Evolutionary conservation across 208 protist species (phyloP).

Genomic region (Leishmania arabica): DNA sequence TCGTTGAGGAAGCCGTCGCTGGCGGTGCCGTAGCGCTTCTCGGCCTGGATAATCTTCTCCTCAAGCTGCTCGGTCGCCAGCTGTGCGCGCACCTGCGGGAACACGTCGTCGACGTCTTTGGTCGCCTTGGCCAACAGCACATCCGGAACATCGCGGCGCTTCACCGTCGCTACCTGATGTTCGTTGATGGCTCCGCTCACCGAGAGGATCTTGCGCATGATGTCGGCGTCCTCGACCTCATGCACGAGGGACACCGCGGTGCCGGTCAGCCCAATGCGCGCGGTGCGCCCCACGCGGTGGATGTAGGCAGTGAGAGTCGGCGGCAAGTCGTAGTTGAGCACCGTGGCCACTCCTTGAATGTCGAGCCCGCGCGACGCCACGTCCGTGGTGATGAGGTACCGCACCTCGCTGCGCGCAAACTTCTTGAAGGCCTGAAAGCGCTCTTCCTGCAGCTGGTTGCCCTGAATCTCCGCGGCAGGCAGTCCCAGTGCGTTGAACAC

Average conservation of each 20-base stretch:
- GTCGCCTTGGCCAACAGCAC: constrained; percentile 46
- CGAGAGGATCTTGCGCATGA: constrained; percentile 91
- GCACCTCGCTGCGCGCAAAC: constrained; percentile 79
- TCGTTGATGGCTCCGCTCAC: constrained; percentile 78
- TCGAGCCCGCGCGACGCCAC: constrained; percentile 96
- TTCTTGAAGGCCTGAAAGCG: constrained; percentile 71
- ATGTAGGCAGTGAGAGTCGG: constrained; percentile 98
- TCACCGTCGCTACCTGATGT: constrained; percentile 75
- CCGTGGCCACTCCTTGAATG: constrained; percentile 95
- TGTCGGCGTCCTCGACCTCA: constrained; percentile 70
- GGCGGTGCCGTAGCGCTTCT: constrained; percentile 65
- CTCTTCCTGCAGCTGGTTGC: constrained; percentile 87
- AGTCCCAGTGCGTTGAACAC: constrained; percentile 81
- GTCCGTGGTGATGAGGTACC: constrained; percentile 93
- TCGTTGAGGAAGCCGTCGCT: constrained; percentile 30
- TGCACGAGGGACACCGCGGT: constrained; percentile 96
- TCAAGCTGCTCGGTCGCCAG: constrained; percentile 80
- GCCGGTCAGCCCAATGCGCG: constrained; percentile 94
- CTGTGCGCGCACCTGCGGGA: constrained; percentile 54
- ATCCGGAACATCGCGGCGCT: constrained; percentile 75
- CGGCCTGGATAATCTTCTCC: constrained; percentile 69
- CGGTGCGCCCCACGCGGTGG: constrained; percentile 98
- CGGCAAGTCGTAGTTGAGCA: constrained; percentile 98
- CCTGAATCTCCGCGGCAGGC: constrained; percentile 77
- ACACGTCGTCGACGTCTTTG: constrained; percentile 46